Base-by-base conservation (phyloP, 352 stramenopile species). In the Plasmopara halstedii region DNA sequence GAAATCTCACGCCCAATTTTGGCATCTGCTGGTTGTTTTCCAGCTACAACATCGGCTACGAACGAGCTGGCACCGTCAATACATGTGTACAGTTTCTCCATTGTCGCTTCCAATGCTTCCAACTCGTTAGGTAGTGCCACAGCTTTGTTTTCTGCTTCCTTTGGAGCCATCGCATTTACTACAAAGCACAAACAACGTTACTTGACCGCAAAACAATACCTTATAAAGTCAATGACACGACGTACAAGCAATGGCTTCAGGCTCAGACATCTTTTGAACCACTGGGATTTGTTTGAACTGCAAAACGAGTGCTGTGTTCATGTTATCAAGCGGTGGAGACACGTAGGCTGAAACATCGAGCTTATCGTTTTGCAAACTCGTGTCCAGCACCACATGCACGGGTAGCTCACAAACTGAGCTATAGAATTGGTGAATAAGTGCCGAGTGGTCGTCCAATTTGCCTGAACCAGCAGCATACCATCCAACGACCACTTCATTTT, bases 341-440 rank as follows among this genome's bases (percentile, higher is more conserved):
- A 95, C 80, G 59, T 96, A 99, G 8, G 87, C 95, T 37, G 89
- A 81, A 18, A 98, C 71, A 43, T 87, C 67, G 27, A 99, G 73
- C 40, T 85, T 59, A 68, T 91, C 72, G 19, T 60, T 54, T 8
- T 62, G 18, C 25, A 98, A 65, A 46, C 71, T 79, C 35, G 94
- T 97, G 68, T 98, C 94, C 4, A 98, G 78, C 11, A 98, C 91
- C 20, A 99, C 58, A 75, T 99, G 95, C 51, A 97, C 82, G 20
- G 88, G 85, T 58, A 86, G 70, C 47, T 90, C 77, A 44, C 91
- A 96, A 59, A 98, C 89, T 33, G 78, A 83, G 46, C 87, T 85
- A 76, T 98, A 99, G 68, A 98, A 99, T 56, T 98, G 93, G 68
- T 99, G 95, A 80, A 99, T 98, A 41, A 98, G 75, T 39, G 83